phyloP scores from a whole-genome alignment of 768 basidiomycete genomes.

The Coprinopsis sp. region DNA sequence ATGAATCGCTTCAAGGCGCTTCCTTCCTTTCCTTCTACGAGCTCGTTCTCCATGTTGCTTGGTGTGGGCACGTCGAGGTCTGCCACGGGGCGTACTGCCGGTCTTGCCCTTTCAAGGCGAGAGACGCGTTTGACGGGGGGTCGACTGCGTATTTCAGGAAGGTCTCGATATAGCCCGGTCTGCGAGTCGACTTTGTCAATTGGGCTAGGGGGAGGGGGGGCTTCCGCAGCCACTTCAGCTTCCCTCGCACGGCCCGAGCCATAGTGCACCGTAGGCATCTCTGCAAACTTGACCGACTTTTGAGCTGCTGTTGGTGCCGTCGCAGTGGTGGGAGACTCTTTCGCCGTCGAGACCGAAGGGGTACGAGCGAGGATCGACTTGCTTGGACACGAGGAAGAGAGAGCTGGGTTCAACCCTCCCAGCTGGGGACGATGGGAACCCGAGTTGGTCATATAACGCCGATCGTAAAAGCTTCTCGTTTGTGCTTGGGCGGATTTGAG shows the following conservation, averaged over 20 bases:
- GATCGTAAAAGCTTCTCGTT: conserved; percentile 17
- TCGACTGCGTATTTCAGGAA: no score
- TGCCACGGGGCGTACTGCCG: no score
- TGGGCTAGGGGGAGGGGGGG: no score
- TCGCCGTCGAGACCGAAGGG: conserved; percentile 43
- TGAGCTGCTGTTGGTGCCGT: no score
- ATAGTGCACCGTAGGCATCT: conserved; percentile 59
- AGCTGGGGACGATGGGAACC: conserved; percentile 8
- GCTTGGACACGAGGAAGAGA: conserved; percentile 31
- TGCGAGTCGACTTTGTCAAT: no score
- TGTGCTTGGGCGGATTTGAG: no score
- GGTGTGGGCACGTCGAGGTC: no score
- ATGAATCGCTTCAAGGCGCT: conserved; percentile 31
- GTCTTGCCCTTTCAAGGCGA: no score
- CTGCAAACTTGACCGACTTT: conserved; percentile 70
- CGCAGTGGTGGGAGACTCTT: conserved; percentile 27
- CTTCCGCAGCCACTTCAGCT: conserved; percentile 14
- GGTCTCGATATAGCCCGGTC: no score
- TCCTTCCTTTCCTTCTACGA: conserved; percentile 17
- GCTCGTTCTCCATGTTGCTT: conserved; percentile 22
- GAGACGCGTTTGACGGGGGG: no score
- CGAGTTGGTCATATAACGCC: conserved; percentile 14
- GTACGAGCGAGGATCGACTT: conserved; percentile 59
- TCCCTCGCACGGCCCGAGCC: conserved; percentile 9
- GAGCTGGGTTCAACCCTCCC: conserved; percentile 12